Evolutionary conservation across 306 rosid species (phyloP), one percentile per base, ranked within the genome.

Genomic region (Parietaria judaica): DNA sequence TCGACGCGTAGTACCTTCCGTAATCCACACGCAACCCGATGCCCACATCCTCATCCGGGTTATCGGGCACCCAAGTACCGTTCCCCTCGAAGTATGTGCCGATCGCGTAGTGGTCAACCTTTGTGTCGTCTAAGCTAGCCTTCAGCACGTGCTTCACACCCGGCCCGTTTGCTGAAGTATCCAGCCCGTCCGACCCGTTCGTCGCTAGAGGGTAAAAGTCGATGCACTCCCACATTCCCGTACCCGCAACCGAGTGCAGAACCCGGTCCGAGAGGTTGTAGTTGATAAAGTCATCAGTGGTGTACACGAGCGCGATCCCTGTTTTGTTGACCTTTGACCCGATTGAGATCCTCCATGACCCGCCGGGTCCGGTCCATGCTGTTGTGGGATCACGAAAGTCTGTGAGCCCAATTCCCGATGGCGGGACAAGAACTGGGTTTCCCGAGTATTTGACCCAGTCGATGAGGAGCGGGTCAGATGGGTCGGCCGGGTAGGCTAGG

Each of bases 201-300:
- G 59, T 15, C 0, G 80, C 49, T 60, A 89, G 72, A 36, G 97
- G 97, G 71, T 76, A 89, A 68, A 89, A 86, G 43, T 89, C 97
- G 4, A 89, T 82, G 16, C 97, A 89, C 67, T 89, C 97, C 97
- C 97, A 89, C 95, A 89, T 89, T 8, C 97, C 97, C 68, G 97
- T 86, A 56, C 78, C 92, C 61, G 92, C 79, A 11, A 89, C 97
- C 12, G 44, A 56, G 46, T 89, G 97, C 74, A 89, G 61, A 35
- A 11, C 14, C 1, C 69, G 39, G 2, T 70, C 41, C 36, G 14
- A 59, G 0, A 77, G 81, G 54, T 82, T 72, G n/a, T 44, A 89
- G 23, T 61, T 56, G 9, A 59, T 74, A 47, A 89, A 89, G 65
- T 89, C 72, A 0, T 64, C 4, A 0, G 97, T 89, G 5, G 44